These are phyloP conservation scores for Chrysosporium queenslandicum DNA, from an alignment of 2,329 filamentous ascomycete genomes.

Conservation along the genomic window DNA sequence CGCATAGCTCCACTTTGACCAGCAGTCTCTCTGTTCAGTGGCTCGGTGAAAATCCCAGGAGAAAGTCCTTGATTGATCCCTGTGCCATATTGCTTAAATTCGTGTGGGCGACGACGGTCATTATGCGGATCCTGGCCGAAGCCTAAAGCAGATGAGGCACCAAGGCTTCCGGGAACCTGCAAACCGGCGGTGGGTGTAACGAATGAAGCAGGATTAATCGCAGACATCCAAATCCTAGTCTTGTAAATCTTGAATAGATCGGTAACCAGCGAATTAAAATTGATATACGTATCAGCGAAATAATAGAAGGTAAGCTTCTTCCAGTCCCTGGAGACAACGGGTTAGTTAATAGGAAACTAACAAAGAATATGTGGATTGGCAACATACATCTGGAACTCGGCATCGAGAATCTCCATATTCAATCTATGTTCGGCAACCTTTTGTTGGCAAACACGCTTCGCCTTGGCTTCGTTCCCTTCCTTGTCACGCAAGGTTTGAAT, in stretches of 20 bases:
- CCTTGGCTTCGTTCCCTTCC: constrained; percentile 94
- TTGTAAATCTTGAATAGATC: constrained; percentile 99
- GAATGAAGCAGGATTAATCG: constrained; percentile 95
- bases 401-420: constrained; percentile 97
- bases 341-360: too few species aligned
- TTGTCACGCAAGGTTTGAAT: constrained; percentile 84
- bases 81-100: constrained; percentile 24
- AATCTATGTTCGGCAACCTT: constrained; percentile 91
- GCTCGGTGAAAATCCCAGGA: constrained; percentile 16
- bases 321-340: constrained; percentile 61
- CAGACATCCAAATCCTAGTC: constrained; percentile 98
- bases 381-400: constrained; percentile 96
- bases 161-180: constrained; percentile 52
- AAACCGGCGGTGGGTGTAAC: constrained; percentile 65
- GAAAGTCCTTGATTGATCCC: constrained; percentile 16
- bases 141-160: constrained; percentile 38
- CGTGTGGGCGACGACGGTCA: constrained; percentile 36
- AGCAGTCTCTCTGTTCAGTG: constrained; percentile 23
- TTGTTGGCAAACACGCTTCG: constrained; percentile 90
- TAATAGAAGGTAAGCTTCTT: constrained; percentile 99
- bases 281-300: constrained; percentile 95
- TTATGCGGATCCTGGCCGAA: constrained; percentile 34
- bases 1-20: constrained; percentile 19
- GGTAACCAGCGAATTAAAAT: constrained; percentile 95
- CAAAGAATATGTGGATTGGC: not conserved